phyloP scores from a whole-genome alignment of 352 stramenopile genomes.

The Paralagenidium karlingii region DNA sequence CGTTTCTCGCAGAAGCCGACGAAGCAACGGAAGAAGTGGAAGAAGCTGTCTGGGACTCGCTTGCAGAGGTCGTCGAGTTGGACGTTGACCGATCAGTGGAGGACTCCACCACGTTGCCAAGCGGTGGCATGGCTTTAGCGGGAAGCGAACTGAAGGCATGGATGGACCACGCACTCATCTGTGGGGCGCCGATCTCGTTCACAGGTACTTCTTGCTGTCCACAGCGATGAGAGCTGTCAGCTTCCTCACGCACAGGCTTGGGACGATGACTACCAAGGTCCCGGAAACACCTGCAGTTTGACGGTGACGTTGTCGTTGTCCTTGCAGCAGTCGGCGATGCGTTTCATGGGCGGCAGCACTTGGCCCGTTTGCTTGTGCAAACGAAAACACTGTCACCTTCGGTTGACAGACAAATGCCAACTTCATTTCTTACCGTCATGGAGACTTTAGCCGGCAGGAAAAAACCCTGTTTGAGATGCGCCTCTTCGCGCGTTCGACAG shows the following conservation, averaged over 20 bases:
- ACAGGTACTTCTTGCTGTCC: conserved; percentile 62
- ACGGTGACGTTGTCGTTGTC: conserved; percentile 60
- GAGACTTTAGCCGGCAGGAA: conserved; percentile 52
- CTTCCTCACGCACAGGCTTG: not conserved
- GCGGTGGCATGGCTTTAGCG: too few species aligned
- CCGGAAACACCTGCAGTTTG: conserved; percentile 32
- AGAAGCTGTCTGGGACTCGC: not conserved
- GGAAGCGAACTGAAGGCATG: conserved; percentile 22
- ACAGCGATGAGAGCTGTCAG: not conserved
- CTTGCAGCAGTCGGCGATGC: conserved; percentile 48
- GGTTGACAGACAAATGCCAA: not conserved
- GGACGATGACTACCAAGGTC: not conserved
- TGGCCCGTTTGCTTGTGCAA: conserved; percentile 19
- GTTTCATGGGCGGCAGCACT: conserved; percentile 28
- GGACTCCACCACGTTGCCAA: too few species aligned
- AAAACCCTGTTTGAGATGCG: conserved; percentile 64
- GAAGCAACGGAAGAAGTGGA: not conserved
- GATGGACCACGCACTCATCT: conserved; percentile 43
- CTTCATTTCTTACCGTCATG: conserved; percentile 12
- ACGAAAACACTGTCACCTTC: not conserved
- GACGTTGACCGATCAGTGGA: too few species aligned
- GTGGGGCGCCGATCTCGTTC: conserved; percentile 67
- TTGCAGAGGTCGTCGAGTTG: not conserved
- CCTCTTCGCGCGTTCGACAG: conserved; percentile 58
- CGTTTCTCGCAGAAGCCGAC: not conserved